Evolutionary conservation across 768 basidiomycete species (phyloP), one percentile per base, ranked within the genome.

Genomic region (Rhizopogon vinicolor): DNA sequence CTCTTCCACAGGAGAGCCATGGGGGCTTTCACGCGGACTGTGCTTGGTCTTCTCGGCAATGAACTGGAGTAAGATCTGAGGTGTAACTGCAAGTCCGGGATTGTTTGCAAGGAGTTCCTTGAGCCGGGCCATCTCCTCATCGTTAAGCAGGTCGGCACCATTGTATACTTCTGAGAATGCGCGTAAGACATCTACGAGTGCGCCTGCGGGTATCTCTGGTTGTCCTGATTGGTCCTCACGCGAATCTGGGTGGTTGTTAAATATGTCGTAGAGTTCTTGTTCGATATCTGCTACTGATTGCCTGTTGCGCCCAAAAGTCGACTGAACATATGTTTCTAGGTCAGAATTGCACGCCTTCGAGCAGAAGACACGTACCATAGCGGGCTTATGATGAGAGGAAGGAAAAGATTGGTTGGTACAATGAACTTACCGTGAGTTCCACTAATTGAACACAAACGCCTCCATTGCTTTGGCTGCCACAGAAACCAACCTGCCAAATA

Each of bases 211-310:
- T 60, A 92, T 83, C 18, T 79, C 78, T 35, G 85, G 80, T 54
- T 84, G 82, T 51, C 81, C 82, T 18, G 76, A 71, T 19, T 83
- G 79, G 64, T 85, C 84, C 52, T 74, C 63, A 65, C 81, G 78
- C 40, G 81, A 80, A 44, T 81, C 72, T 10, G 85, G 82, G 63
- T 91, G 87, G 35, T 80, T 74, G 54, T 75, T 72, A 66, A 92
- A 90, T 58, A 92, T 81, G 53, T 78, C 76, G 66, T 83, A 68
- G 33, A 91, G 81, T 63, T 85, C 80, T 59, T 79, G 76, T 65
- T 90, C 83, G 56, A 91, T 85, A 71, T 86, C 84, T 52, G 76
- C 78, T 44, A 89, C 77, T 41, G 87, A 89, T 65, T 89, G 82
- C 66, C 86, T 79, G 71, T 79, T 82, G 57, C 89, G 78, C 53